A percentile compares a stretch with the other conserved stretches of the same genome.
phyloP scores from a whole-genome alignment of 352 stramenopile species.

The Pseudoperonospora humuli region DNA sequence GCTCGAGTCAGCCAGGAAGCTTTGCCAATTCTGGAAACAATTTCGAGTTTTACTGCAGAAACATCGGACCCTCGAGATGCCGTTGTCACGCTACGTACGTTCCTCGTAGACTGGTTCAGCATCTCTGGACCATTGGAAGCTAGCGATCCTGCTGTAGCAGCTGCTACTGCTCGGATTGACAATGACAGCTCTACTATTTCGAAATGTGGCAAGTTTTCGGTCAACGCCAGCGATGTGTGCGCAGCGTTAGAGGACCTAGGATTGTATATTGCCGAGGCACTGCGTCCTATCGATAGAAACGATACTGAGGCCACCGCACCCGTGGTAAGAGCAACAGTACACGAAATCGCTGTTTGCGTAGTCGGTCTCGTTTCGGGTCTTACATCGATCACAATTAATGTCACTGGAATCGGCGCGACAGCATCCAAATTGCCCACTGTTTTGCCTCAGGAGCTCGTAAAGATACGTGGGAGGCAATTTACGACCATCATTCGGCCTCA shows the following conservation, averaged over 20 bases:
- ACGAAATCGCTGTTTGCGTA: conserved; percentile 14
- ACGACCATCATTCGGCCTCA: conserved; percentile 8
- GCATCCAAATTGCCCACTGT: conserved; percentile 11
- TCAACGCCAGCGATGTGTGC: conserved; percentile 5
- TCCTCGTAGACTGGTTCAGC: conserved; percentile 15
- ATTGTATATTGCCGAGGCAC: conserved; percentile 8
- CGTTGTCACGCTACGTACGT: conserved; percentile 7
- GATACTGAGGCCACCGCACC: conserved; percentile 1
- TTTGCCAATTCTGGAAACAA: conserved; percentile 9
- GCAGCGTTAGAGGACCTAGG: conserved; percentile 17
- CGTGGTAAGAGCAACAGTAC: conserved; percentile 5
- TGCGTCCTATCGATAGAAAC: conserved; percentile 8
- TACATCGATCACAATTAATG: conserved; percentile 10
- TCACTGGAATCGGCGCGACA: conserved; percentile 2
- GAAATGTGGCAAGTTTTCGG: conserved; percentile 16
- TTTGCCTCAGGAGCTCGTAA: conserved; percentile 19
- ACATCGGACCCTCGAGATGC: conserved; percentile 2
- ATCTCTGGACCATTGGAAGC: conserved; percentile 6
- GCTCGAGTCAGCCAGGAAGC: conserved; percentile 17
- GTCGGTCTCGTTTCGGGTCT: conserved; percentile 22
- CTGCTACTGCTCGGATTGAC: conserved; percentile 2
- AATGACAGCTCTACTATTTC: conserved; percentile 5
- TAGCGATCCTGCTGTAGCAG: conserved; percentile 6
- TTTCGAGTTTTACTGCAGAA: conserved; percentile 10
- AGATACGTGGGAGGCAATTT: conserved; percentile 21